Percentiles rank a stretch among this genome's conserved stretches.
These are phyloP conservation scores for Mycena vulgaris DNA, from an alignment of 768 basidiomycete species.

Conservation along the genomic window DNA sequence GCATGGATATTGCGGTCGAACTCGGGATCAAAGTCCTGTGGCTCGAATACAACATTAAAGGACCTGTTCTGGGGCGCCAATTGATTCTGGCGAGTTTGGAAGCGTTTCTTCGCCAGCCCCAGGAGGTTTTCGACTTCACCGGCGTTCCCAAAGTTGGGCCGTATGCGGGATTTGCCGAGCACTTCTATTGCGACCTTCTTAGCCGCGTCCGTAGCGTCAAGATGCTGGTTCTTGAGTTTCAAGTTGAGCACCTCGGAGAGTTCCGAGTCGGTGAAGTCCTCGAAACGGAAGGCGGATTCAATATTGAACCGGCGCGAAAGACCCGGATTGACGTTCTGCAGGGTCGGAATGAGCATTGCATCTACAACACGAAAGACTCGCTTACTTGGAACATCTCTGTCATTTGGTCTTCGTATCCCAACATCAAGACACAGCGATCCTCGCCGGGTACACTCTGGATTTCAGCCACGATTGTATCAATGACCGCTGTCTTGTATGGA, in stretches of 20 bases:
- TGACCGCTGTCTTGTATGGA: constrained; percentile 75
- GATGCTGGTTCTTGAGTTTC: constrained; percentile 72
- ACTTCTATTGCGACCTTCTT: constrained; percentile 70
- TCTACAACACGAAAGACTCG: not conserved
- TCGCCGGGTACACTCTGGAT: constrained; percentile 79
- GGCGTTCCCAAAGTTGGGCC: constrained; percentile 77
- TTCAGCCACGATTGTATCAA: constrained; percentile 83
- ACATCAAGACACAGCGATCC: constrained; percentile 75
- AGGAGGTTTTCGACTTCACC: constrained; percentile 78
- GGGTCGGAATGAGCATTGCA: not conserved
- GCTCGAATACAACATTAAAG: constrained; percentile 66
- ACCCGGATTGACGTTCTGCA: constrained; percentile 80
- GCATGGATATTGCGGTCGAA: constrained; percentile 66
- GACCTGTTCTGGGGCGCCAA: constrained; percentile 41
- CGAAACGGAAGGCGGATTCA: constrained; percentile 78
- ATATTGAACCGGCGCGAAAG: constrained; percentile 77
- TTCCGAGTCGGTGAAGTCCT: constrained; percentile 72
- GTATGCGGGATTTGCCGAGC: constrained; percentile 57
- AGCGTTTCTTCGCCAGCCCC: constrained; percentile 63
- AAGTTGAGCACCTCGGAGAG: constrained; percentile 65
- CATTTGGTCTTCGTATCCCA: constrained; percentile 79
- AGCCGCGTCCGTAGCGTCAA: constrained; percentile 69
- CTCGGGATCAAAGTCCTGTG: constrained; percentile 77
- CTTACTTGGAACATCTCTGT: constrained; percentile 81
- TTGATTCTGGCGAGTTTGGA: constrained; percentile 54